Evolutionary conservation across 2,329 filamentous ascomycete species (phyloP).

Genomic region (Pseudogymnoascus sp.): DNA sequence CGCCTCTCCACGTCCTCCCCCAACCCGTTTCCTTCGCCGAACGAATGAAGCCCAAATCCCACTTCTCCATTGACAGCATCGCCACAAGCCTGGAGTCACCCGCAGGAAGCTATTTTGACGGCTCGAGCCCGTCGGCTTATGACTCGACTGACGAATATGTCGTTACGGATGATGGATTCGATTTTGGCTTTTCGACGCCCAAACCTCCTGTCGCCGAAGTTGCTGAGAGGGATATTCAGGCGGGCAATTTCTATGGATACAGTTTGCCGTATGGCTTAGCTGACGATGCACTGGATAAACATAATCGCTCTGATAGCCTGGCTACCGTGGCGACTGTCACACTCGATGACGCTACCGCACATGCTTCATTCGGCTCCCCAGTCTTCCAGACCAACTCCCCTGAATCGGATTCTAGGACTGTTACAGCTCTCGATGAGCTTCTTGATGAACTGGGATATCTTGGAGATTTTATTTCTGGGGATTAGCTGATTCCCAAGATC

Average conservation of each 20-base stretch:
- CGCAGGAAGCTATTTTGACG: slow-evolving; percentile 21
- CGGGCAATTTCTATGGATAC: not conserved
- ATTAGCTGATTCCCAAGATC: slow-evolving; percentile 8
- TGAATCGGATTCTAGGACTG: not conserved
- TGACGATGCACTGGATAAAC: not conserved
- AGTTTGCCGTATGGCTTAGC: not conserved
- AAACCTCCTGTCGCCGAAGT: not conserved
- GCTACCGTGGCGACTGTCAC: slow-evolving; percentile 14
- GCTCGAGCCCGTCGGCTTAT: slow-evolving; percentile 16
- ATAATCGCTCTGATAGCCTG: not conserved
- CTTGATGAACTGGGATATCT: slow-evolving; percentile 46
- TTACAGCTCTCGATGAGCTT: slow-evolving; percentile 36
- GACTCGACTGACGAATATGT: slow-evolving; percentile 16
- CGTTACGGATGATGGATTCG: slow-evolving; percentile 19
- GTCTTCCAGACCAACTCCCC: not conserved
- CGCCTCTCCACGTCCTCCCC: slow-evolving; percentile 16
- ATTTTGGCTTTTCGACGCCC: slow-evolving; percentile 13
- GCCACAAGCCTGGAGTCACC: slow-evolving; percentile 22
- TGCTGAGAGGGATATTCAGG: not conserved
- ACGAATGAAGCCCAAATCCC: slow-evolving; percentile 17
- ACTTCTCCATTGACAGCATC: slow-evolving; percentile 27
- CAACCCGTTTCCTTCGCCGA: slow-evolving; percentile 1
- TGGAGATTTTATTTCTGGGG: slow-evolving; percentile 35
- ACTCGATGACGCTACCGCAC: slow-evolving; percentile 20
- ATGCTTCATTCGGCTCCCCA: slow-evolving; percentile 18